These are phyloP conservation scores for Cryphonectria naterciae DNA, from an alignment of 2,329 filamentous ascomycete genomes.

Conservation along the genomic window DNA sequence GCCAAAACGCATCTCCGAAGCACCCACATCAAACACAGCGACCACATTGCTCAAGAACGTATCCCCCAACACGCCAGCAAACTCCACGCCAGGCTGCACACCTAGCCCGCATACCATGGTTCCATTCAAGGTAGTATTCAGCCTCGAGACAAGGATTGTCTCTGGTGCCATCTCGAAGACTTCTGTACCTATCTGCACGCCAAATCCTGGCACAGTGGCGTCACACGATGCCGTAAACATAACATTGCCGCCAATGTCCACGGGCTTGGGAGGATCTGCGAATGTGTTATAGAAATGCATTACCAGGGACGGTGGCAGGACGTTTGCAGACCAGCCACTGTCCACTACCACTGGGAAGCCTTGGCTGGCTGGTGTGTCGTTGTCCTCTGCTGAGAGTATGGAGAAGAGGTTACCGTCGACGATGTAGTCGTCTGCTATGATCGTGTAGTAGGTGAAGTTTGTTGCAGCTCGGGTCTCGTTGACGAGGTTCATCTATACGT, in stretches of 20 bases:
- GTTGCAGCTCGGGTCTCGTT: constrained; percentile 8
- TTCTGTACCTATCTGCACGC: constrained; percentile 34
- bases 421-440: constrained; percentile 25
- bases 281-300: constrained; percentile 33
- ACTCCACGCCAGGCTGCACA: constrained; percentile 33
- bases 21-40: constrained; percentile 39
- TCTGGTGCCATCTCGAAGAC: constrained; percentile 35
- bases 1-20: constrained; percentile 39
- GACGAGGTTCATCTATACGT: constrained; percentile 12
- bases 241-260: constrained; percentile 27
- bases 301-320: constrained; percentile 30
- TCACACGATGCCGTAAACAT: constrained; percentile 36
- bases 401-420: constrained; percentile 17
- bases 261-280: constrained; percentile 32
- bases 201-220: constrained; percentile 35
- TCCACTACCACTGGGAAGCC: constrained; percentile 24
- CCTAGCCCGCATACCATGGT: constrained; percentile 35
- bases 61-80: constrained; percentile 32
- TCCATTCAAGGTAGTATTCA: constrained; percentile 31
- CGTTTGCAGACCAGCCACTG: constrained; percentile 21
- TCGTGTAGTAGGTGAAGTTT: constrained; percentile 26
- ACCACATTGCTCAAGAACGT: constrained; percentile 38
- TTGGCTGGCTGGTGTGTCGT: neutral
- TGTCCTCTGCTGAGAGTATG: neutral
- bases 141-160: constrained; percentile 35